phyloP scores from a whole-genome alignment of 352 stramenopile species.

The Globisporangium abappressorium region DNA sequence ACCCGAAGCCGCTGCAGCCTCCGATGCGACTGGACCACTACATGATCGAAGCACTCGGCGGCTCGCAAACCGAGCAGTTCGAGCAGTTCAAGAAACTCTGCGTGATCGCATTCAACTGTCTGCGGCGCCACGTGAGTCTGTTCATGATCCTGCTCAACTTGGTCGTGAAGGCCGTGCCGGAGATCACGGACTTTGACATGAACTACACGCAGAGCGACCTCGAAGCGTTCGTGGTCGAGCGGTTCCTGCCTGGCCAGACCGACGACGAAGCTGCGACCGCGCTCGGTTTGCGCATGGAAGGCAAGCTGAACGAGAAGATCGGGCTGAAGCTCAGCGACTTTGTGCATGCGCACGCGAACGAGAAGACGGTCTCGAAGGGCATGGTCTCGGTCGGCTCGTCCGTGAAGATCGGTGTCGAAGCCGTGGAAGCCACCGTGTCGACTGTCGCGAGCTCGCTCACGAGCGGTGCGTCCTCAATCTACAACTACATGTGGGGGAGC shows the following conservation, averaged over 20 bases:
- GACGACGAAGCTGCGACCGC: slow-evolving; percentile 80
- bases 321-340: slow-evolving; percentile 84
- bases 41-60: slow-evolving; percentile 84
- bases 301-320: slow-evolving; percentile 86
- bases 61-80: slow-evolving; percentile 74
- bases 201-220: slow-evolving; percentile 86
- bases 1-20: slow-evolving; percentile 97
- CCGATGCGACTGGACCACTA: slow-evolving; percentile 96
- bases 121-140: slow-evolving; percentile 79
- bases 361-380: slow-evolving; percentile 82
- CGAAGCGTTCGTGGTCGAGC: slow-evolving; percentile 80
- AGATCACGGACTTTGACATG: slow-evolving; percentile 83
- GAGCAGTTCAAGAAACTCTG: slow-evolving; percentile 88
- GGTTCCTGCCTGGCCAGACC: slow-evolving; percentile 75
- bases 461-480: slow-evolving; percentile 73
- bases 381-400: slow-evolving; percentile 78
- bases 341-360: slow-evolving; percentile 80
- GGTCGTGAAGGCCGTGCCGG: slow-evolving; percentile 76
- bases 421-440: slow-evolving; percentile 67
- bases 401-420: slow-evolving; percentile 79
- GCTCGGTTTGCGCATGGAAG: slow-evolving; percentile 82
- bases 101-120: slow-evolving; percentile 85
- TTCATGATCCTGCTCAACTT: slow-evolving; percentile 87
- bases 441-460: slow-evolving; percentile 77
- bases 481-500: slow-evolving; percentile 81